These are phyloP conservation scores for Chrysoporthe austroafricana DNA, from an alignment of 2,329 filamentous ascomycete species.

Conservation along the genomic window DNA sequence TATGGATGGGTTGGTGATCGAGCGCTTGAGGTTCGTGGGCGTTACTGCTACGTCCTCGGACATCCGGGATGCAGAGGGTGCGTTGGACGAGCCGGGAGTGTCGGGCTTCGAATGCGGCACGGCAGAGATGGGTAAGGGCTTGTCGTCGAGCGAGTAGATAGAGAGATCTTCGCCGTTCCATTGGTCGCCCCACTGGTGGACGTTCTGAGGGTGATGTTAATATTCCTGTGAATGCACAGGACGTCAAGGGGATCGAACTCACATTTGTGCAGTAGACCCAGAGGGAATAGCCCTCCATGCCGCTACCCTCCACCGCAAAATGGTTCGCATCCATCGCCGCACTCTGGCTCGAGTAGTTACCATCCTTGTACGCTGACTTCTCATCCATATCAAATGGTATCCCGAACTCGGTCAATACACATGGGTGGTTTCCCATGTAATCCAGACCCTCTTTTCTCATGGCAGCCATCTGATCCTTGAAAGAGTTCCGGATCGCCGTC, in stretches of 20 bases:
- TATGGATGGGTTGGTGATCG: conserved; percentile 70
- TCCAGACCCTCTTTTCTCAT: conserved; percentile 87
- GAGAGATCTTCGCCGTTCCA: conserved; percentile 99
- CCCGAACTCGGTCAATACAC: conserved; percentile 91
- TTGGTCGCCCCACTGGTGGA: conserved; percentile 85
- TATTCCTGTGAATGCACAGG: neutral
- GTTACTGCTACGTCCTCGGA: conserved; percentile 61
- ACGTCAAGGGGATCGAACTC: conserved; percentile 34
- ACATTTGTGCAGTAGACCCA: conserved; percentile 84
- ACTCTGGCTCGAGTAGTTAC: conserved; percentile 91
- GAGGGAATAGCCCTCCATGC: conserved; percentile 82
- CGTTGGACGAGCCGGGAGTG: conserved; percentile 53
- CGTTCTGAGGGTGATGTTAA: conserved; percentile 61
- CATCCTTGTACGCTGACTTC: conserved; percentile 91
- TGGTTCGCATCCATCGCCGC: conserved; percentile 96
- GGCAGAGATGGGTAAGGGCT: conserved; percentile 56
- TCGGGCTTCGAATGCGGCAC: conserved; percentile 25
- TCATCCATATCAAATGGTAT: conserved; percentile 99
- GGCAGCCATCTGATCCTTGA: conserved; percentile 82
- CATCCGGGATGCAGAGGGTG: conserved; percentile 32
- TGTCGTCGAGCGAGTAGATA: conserved; percentile 85
- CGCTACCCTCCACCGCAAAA: conserved; percentile 84
- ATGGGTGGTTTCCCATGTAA: conserved; percentile 85
- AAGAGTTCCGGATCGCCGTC: conserved; percentile 90
- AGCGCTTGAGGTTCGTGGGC: conserved; percentile 75